Evolutionary conservation across 83 land plant genomes (phyloP).

Genomic region (Picea mariana): DNA sequence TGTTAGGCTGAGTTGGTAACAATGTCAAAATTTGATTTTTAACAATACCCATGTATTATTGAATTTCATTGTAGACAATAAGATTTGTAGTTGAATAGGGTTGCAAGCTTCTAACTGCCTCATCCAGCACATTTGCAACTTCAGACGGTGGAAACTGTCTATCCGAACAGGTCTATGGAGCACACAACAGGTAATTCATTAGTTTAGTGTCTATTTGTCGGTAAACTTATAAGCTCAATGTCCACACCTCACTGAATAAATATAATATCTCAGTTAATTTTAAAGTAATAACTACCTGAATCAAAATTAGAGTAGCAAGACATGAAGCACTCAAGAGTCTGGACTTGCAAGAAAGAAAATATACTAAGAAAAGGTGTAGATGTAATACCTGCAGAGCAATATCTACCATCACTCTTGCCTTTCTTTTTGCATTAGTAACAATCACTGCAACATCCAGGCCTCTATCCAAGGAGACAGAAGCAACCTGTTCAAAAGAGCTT

Average conservation of each 20-base stretch:
- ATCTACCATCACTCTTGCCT: conserved; percentile 5
- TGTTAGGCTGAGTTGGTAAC: conserved; percentile 27
- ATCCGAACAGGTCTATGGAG: conserved; percentile 42
- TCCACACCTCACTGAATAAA: not conserved
- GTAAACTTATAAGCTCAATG: not conserved
- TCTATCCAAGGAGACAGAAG: not conserved
- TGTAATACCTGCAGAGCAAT: not conserved
- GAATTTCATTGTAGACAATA: conserved; percentile 42
- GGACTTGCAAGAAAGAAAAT: not conserved
- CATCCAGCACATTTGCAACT: conserved; percentile 33
- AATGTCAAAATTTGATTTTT: conserved; percentile 44
- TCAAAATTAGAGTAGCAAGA: conserved; percentile 48
- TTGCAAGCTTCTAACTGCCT: conserved; percentile 31
- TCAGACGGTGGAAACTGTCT: conserved; percentile 42
- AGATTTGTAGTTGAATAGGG: conserved; percentile 44
- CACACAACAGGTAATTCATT: not conserved
- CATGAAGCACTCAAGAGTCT: conserved; percentile 26
- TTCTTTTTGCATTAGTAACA: conserved; percentile 7
- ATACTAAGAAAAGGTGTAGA: not conserved
- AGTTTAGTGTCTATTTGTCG: not conserved
- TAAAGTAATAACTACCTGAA: conserved; percentile 33
- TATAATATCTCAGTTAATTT: not conserved
- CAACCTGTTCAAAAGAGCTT: not conserved
- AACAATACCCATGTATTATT: conserved; percentile 34
- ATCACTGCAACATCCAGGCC: not conserved